A percentile compares a stretch with the other conserved stretches of the same genome.
Conservation (phyloP, 176 grass and related monocot genomes). For the Raddia distichophylla region DNA sequence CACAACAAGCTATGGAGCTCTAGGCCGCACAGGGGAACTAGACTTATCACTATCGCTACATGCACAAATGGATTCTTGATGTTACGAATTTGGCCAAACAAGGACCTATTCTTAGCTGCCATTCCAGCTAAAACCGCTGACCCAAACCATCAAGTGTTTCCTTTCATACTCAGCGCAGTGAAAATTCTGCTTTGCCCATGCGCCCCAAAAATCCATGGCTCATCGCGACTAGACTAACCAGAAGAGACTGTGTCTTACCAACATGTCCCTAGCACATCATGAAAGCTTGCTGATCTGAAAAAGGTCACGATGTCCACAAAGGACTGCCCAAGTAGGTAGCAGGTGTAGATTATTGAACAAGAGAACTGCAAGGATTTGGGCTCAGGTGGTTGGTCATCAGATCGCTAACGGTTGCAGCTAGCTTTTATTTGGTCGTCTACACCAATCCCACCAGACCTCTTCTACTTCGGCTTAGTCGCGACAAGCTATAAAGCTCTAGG, state of each 20-base stretch:
- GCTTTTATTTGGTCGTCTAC: background rate
- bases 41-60: no score
- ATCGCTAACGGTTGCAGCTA: background rate
- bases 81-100: no score
- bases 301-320: background rate
- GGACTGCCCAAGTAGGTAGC: background rate
- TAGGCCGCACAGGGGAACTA: background rate
- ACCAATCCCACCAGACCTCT: background rate
- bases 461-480: background rate
- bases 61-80: background rate
- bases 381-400: background rate
- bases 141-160: background rate
- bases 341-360: background rate
- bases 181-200: background rate
- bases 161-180: background rate
- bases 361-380: background rate
- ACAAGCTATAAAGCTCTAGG: background rate
- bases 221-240: background rate
- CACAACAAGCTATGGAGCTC: background rate
- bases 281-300: background rate
- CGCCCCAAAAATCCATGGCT: background rate
- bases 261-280: background rate
- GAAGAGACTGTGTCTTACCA: background rate
- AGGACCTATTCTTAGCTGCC: background rate
- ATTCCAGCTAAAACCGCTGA: background rate